Conservation (phyloP, 2,329 filamentous ascomycete species). For the Periconia sp. region DNA sequence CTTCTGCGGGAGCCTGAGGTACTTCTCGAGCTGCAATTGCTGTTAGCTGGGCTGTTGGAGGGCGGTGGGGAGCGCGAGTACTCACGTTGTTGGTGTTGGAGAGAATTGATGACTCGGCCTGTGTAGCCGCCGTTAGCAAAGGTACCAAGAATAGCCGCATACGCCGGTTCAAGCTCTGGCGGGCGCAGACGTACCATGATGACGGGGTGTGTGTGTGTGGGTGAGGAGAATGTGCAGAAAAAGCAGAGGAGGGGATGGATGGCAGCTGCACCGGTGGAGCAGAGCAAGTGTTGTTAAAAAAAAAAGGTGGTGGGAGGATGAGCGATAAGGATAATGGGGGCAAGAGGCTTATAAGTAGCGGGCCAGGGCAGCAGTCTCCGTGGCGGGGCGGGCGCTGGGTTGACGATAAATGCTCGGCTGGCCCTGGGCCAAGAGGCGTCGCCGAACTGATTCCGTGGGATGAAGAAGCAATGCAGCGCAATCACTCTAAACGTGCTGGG, state of each 20-base stretch:
- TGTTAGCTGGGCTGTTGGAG: slow-evolving; percentile 25
- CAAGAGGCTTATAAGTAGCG: slow-evolving; percentile 24
- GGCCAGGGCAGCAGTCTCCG: slow-evolving; percentile 27
- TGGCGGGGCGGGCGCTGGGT: slow-evolving; percentile 42
- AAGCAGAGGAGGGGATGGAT: slow-evolving; percentile 7
- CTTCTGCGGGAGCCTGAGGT: slow-evolving; percentile 87
- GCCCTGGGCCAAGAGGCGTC: slow-evolving; percentile 42
- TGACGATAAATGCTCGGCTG: slow-evolving; percentile 23
- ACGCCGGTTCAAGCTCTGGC: slow-evolving; percentile 8
- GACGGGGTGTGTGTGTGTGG: slow-evolving; percentile 27
- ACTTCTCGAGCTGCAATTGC: slow-evolving; percentile 78
- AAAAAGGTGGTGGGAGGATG: slow-evolving; percentile 23
- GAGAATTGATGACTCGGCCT: slow-evolving; percentile 50
- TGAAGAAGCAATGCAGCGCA: slow-evolving; percentile 36
- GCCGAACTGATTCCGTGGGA: slow-evolving; percentile 48
- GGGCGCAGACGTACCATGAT: slow-evolving; percentile 36
- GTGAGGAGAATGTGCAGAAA: slow-evolving; percentile 1
- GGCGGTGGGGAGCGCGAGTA: slow-evolving; percentile 24
- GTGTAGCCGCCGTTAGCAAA: slow-evolving; percentile 19
- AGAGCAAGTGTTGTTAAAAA: slow-evolving; percentile 18
- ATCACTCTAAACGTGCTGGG: slow-evolving; percentile 13
- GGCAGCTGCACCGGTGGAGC: slow-evolving; percentile 5
- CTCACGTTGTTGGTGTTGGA: slow-evolving; percentile 58
- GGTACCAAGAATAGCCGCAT: neutral
- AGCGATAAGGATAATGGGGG: slow-evolving; percentile 32